Evolutionary conservation across 2,329 filamentous ascomycete genomes (phyloP).

Genomic region (Curvularia hawaiiensis): DNA sequence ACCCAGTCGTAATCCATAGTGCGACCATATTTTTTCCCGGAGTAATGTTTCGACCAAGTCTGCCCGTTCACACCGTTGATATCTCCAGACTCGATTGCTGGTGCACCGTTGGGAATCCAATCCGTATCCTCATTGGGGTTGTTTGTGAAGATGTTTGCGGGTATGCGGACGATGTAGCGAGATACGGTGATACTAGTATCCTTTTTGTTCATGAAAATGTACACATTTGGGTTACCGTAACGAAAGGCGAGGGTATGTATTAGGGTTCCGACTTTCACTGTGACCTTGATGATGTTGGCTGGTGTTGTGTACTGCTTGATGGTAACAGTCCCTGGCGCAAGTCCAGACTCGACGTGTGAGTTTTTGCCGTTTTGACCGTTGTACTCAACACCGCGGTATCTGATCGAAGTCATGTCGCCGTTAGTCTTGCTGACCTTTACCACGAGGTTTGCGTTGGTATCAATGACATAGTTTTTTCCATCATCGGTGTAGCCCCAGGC

Average conservation of each 20-base stretch:
- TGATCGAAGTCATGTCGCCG: conserved; percentile 67
- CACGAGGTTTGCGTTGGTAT: conserved; percentile 32
- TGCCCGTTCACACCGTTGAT: conserved; percentile 29
- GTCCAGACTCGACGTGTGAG: conserved; percentile 62
- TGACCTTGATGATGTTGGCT: conserved; percentile 59
- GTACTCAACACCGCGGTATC: conserved; percentile 62
- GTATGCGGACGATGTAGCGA: conserved; percentile 45
- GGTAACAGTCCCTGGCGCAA: conserved; percentile 61
- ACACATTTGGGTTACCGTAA: conserved; percentile 62
- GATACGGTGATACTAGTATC: conserved; percentile 48
- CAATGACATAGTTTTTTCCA: conserved; percentile 49
- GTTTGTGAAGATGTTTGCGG: conserved; percentile 34
- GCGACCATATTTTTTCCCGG: conserved; percentile 48
- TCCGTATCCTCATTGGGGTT: conserved; percentile 45
- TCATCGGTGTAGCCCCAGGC: conserved; percentile 50
- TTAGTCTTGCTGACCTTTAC: conserved; percentile 50
- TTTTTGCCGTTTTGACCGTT: conserved; percentile 46
- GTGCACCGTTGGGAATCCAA: conserved; percentile 25
- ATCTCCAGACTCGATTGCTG: conserved; percentile 29
- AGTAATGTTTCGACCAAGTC: conserved; percentile 51
- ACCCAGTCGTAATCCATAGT: conserved; percentile 49
- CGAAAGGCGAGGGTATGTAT: conserved; percentile 66
- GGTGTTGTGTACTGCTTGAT: conserved; percentile 38
- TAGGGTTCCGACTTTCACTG: conserved; percentile 60
- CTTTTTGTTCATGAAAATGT: conserved; percentile 53